Base-by-base conservation (phyloP, 768 basidiomycete genomes). In the Termitomyces heimii region DNA sequence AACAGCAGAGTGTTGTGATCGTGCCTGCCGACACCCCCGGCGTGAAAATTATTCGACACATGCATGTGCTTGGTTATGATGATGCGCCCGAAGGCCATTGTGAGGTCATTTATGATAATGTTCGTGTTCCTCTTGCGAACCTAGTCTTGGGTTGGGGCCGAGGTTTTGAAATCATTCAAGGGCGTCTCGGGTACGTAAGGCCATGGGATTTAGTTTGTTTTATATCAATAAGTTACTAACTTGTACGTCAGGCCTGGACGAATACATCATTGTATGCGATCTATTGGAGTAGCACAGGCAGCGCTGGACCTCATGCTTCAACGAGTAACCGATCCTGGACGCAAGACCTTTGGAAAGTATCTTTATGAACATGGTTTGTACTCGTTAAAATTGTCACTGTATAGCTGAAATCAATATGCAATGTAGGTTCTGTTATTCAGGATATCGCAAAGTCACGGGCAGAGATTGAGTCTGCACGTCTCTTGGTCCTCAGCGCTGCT, bases 101-200 rank as follows among this genome's bases (percentile, higher is more conserved):
- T 65, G 97, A 99, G 73, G 82, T 99, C 54, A 82, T 90, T 59
- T 99, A 98, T 63, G 88, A 94, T 24, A 92, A 97, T 67, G 97
- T 98, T 28, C 85, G 92, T 34, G 88, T 99, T 18, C 94, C 94
- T 9, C 70, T 91, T 57, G 73, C 75, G 54, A 94, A 94, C 68
- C 69, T 98, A 49, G 82, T 99, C 14, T 80, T 90, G 24, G 96
- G 96, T 5, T 95, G 95, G 90, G 95, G 97, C 14, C 81, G 82
- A 61, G 97, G 97, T 5, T 99, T 99, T 63, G 97, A 98, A 82
- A 94, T 95, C 61, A 91, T 98, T 60, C 95, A 98, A 82, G 94
- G 94, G 43, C 91, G 95, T 60, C 85, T 98, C 53, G 95, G 94
- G 90, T 89, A 68, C 47, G 80, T 66, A 37, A 12, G 45, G 13